Evolutionary conservation across 2,329 filamentous ascomycete species (phyloP).

Genomic region (Xylariaceae sp.): DNA sequence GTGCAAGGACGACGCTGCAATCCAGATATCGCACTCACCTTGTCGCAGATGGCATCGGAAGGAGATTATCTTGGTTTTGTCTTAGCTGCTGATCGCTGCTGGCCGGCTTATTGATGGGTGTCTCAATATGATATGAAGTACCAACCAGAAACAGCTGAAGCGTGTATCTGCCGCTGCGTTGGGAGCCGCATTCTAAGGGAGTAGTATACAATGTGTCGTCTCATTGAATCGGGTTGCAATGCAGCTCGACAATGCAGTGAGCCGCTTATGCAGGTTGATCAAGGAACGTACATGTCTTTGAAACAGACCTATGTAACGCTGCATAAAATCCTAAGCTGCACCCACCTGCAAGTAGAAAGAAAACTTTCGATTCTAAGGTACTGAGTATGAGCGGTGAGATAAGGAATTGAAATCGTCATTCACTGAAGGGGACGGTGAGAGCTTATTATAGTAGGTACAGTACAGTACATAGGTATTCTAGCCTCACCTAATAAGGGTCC

Average conservation of each 20-base stretch:
- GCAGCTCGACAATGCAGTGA: conserved; percentile 8
- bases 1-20: not conserved
- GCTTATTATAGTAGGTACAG: no score
- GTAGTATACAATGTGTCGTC: conserved; percentile 11
- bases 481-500: no score
- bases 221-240: conserved; percentile 3
- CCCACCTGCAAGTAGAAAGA: no score
- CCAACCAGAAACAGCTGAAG: conserved; percentile 10
- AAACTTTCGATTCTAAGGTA: no score
- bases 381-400: no score
- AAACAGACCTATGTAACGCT: no score
- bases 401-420: no score
- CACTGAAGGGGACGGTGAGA: no score
- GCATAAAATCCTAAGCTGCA: no score
- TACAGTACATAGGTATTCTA: no score
- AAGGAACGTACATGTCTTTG: not conserved
- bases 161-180: conserved; percentile 10
- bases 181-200: conserved; percentile 23
- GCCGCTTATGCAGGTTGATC: conserved; percentile 2
- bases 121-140: not conserved
- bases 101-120: not conserved
- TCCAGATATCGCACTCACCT: not conserved
- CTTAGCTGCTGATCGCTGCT: conserved; percentile 16
- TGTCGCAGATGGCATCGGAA: not conserved
- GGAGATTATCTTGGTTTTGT: conserved; percentile 6